Evolutionary conservation across 805 yeast genomes (phyloP), one percentile per base, ranked within the genome.

Genomic region (Candida boleticola): DNA sequence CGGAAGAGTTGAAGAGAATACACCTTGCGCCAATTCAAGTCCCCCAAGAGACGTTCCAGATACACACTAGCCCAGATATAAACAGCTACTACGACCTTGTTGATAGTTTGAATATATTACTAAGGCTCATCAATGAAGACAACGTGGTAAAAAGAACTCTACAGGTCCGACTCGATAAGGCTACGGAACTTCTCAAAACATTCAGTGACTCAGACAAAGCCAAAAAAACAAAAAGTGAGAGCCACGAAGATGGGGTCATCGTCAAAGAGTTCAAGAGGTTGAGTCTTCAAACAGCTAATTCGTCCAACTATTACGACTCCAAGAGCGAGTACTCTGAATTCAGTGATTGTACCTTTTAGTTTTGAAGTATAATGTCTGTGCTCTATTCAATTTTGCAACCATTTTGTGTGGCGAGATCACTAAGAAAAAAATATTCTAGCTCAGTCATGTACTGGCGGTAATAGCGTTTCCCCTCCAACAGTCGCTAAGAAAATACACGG

Each of bases 301-400:
- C 32, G 5, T 14, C 32, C 6, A 29, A 10, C 32, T 29, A 13
- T 14, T 29, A 29, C 32, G 17, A 14, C 17, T 13, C 32, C 5
- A 29, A 13, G 32, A 29, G 32, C 13, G 32, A 29, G 32, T 23
- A 23, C 27, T 29, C 32, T 6, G 32, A 29, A 29, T 29, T 29
- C 13, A 29, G 17, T 6, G 32, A 23, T 7, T 23, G 11, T 23
- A 23, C 27, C 10, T 23, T 7, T 23, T 23, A 23, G 27, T 23
- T n/a, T n/a, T n/a, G n/a, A n/a, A n/a, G n/a, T n/a, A n/a, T n/a
- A n/a, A n/a, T n/a, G n/a, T n/a, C n/a, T n/a, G n/a, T n/a, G n/a
- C n/a, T n/a, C n/a, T n/a, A n/a, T n/a, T n/a, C n/a, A n/a, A n/a
- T n/a, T n/a, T n/a, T n/a, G n/a, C n/a, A n/a, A n/a, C n/a, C n/a